Conservation (phyloP, 2,329 filamentous ascomycete genomes). For the Endoconidiophora laricicola region DNA sequence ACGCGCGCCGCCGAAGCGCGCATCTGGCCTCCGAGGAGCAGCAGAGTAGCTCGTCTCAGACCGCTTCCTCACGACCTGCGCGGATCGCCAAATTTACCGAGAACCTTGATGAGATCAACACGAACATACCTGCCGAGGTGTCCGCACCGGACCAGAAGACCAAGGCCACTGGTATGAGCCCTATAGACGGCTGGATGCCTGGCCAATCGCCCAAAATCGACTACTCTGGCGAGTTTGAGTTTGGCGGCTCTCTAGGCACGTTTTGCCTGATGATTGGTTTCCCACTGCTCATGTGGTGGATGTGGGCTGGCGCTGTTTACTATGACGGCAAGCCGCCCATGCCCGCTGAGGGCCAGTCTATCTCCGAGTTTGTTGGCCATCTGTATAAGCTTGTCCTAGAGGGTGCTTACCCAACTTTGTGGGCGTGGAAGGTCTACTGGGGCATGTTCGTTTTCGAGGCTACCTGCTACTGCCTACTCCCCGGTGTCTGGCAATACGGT, state of each 20-base stretch:
- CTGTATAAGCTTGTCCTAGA: slow-evolving; percentile 59
- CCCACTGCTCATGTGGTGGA: slow-evolving; percentile 94
- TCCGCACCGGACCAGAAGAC: slow-evolving; percentile 17
- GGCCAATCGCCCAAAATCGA: slow-evolving; percentile 47
- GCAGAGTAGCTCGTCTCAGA: slow-evolving; percentile 11
- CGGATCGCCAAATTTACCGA: slow-evolving; percentile 13
- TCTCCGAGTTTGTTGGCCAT: slow-evolving; percentile 53
- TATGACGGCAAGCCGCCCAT: slow-evolving; percentile 71
- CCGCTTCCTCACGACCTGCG: background rate
- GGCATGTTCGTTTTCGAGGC: slow-evolving; percentile 74
- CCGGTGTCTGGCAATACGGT: slow-evolving; percentile 74
- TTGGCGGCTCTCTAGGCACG: slow-evolving; percentile 73
- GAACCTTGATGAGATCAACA: background rate
- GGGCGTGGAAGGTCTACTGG: slow-evolving; percentile 93
- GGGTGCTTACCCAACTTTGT: slow-evolving; percentile 64
- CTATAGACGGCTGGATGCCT: slow-evolving; percentile 40
- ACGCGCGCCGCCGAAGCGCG: slow-evolving; percentile 3
- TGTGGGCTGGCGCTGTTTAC: slow-evolving; percentile 93
- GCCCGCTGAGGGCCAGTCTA: slow-evolving; percentile 47
- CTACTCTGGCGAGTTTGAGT: slow-evolving; percentile 54
- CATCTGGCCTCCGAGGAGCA: slow-evolving; percentile 1
- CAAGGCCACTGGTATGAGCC: slow-evolving; percentile 15
- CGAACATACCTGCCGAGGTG: slow-evolving; percentile 5
- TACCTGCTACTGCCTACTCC: slow-evolving; percentile 66
- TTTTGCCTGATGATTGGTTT: slow-evolving; percentile 79